Conservation (phyloP, 352 stramenopile genomes). For the Globisporangium orthogonon region DNA sequence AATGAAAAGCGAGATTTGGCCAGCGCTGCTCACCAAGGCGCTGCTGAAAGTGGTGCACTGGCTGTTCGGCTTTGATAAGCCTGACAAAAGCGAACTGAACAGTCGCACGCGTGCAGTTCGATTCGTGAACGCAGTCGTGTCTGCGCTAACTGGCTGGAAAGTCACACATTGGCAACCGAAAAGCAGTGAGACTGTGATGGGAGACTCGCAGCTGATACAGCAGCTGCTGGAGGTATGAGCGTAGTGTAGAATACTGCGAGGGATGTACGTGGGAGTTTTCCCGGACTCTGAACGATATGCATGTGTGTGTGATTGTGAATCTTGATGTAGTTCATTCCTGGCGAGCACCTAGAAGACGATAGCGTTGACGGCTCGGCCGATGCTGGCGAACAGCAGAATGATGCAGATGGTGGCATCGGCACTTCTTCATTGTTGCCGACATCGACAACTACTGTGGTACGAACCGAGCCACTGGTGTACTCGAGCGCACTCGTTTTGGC, state of each 20-base stretch:
- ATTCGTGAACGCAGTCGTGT: constrained; percentile 21
- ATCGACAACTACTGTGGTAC: background rate
- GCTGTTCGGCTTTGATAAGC: constrained; percentile 13
- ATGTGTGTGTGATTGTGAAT: background rate
- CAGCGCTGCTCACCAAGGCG: constrained; percentile 56
- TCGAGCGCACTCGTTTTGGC: background rate
- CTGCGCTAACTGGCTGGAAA: constrained; percentile 57
- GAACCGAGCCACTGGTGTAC: background rate
- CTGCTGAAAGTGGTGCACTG: constrained; percentile 66
- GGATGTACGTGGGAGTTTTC: background rate
- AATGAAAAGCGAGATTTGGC: constrained; percentile 61
- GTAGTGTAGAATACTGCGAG: background rate
- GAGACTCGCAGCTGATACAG: constrained; percentile 26
- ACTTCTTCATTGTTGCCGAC: background rate
- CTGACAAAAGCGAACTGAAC: background rate
- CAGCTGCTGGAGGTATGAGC: constrained; percentile 26
- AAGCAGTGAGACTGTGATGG: background rate
- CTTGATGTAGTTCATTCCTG: constrained; percentile 11
- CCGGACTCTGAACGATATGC: background rate
- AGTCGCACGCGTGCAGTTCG: constrained; percentile 13
- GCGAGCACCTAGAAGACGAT: background rate
- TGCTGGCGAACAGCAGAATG: background rate
- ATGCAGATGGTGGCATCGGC: background rate
- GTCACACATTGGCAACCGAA: constrained; percentile 27
- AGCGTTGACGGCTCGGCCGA: constrained; percentile 1